Percentiles rank a stretch among this genome's conserved stretches.
Conservation (phyloP, 1,284 basidiomycete species). For the Austroboletus novae-zelandiae region DNA sequence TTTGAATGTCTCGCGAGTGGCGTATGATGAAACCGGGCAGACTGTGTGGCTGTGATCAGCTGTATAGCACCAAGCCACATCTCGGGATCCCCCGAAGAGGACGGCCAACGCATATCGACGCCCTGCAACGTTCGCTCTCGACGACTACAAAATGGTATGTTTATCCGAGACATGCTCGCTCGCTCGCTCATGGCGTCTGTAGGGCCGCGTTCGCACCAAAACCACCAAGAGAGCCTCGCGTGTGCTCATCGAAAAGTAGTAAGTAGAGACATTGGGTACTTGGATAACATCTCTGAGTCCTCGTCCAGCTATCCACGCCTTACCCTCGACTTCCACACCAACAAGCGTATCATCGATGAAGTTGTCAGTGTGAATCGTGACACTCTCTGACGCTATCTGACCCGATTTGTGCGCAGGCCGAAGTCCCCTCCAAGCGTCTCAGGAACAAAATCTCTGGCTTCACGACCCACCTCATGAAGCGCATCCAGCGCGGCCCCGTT, state of each 20-base stretch:
- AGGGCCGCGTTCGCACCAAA: conserved; percentile 99
- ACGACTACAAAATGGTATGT: conserved; percentile 47
- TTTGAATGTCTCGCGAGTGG: not conserved
- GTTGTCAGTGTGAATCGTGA: conserved; percentile 60
- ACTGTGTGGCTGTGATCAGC: conserved; percentile 24
- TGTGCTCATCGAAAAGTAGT: conserved; percentile 99
- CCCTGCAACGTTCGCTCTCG: conserved; percentile 15
- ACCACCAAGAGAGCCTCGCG: conserved; percentile 99
- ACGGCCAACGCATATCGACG: not conserved
- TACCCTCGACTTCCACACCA: conserved; percentile 97
- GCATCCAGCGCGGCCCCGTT: conserved; percentile 98
- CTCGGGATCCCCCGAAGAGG: conserved; percentile 23
- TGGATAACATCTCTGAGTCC: not conserved
- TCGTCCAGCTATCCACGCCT: conserved; percentile 83
- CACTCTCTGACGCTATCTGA: not conserved
- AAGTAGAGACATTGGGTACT: conserved; percentile 35
- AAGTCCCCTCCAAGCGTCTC: conserved; percentile 97
- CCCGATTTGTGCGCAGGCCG: conserved; percentile 55
- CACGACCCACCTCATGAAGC: conserved; percentile 99
- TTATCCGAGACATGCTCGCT: no score
- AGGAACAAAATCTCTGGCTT: conserved; percentile 99
- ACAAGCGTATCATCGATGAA: conserved; percentile 99
- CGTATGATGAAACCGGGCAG: not conserved
- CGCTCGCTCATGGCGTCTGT: not conserved
- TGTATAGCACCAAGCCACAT: conserved; percentile 35